Percentiles rank a stretch among this genome's conserved stretches.
Evolutionary conservation across 192 early-diverging fungal genomes (phyloP).

Genomic region (Tieghemiomyces parasiticus): DNA sequence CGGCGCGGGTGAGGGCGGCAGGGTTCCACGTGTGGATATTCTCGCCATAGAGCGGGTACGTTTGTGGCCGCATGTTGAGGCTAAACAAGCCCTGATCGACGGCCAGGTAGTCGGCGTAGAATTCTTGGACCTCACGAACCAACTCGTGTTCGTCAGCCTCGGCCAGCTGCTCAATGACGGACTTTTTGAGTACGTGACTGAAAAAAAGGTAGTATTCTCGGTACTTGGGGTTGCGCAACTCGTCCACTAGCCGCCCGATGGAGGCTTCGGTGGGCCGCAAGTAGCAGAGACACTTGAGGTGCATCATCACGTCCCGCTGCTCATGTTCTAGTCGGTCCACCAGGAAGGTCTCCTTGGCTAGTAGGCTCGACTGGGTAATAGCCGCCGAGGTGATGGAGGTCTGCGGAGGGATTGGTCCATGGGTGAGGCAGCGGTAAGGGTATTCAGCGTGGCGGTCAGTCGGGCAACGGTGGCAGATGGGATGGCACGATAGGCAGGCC

Average conservation of each 20-base stretch:
- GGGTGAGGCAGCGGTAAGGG: neutral
- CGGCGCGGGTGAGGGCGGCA: constrained; percentile 52
- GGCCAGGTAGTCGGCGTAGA: constrained; percentile 82
- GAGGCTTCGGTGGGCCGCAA: constrained; percentile 71
- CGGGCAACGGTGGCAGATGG: no score
- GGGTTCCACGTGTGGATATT: constrained; percentile 61
- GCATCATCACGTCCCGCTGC: constrained; percentile 78
- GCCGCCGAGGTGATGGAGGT: constrained; percentile 91
- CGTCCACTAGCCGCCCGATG: constrained; percentile 74
- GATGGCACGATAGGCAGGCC: no score
- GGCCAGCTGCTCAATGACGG: constrained; percentile 78
- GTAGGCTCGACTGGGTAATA: constrained; percentile 80
- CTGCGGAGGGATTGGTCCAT: constrained; percentile 20
- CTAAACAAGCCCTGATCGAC: constrained; percentile 72
- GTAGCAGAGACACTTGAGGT: constrained; percentile 92
- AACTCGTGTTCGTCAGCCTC: constrained; percentile 91
- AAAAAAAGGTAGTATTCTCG: constrained; percentile 97
- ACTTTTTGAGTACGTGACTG: constrained; percentile 85
- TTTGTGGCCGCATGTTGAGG: constrained; percentile 45
- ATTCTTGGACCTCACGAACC: constrained; percentile 94
- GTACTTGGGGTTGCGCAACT: constrained; percentile 82
- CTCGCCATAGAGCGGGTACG: constrained; percentile 55
- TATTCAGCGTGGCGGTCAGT: no score
- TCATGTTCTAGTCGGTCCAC: constrained; percentile 84
- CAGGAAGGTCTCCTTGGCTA: constrained; percentile 86